A percentile compares a stretch with the other conserved stretches of the same genome.
phyloP scores from a whole-genome alignment of 1,139 yeast species.

The Yamadazyma conglobata region DNA sequence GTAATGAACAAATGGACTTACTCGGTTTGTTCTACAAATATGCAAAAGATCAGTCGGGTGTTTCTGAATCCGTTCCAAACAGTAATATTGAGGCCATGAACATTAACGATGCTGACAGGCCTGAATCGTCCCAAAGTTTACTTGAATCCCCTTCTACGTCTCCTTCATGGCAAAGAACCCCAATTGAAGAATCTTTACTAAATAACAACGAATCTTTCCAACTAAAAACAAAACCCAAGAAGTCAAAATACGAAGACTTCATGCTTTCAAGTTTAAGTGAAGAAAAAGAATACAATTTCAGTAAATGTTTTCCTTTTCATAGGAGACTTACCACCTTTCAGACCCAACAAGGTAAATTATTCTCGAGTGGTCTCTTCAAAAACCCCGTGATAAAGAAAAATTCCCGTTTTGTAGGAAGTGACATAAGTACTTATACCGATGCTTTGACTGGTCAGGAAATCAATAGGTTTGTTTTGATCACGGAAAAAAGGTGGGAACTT shows the following conservation, averaged over 20 bases:
- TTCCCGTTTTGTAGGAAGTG: conserved; percentile 50
- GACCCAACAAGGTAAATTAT: conserved; percentile 56
- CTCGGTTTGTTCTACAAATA: conserved; percentile 38
- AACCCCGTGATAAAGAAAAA: conserved; percentile 40
- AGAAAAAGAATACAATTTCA: conserved; percentile 61
- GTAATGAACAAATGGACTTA: conserved; percentile 35
- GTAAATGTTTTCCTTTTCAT: conserved; percentile 80
- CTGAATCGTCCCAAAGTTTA: conserved; percentile 1
- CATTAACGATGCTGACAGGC: background rate
- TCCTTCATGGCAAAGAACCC: conserved; percentile 13
- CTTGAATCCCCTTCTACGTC: conserved; percentile 14
- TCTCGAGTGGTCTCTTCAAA: conserved; percentile 33
- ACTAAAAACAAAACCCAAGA: conserved; percentile 6
- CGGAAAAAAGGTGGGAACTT: conserved; percentile 71
- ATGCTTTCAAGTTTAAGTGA: conserved; percentile 30
- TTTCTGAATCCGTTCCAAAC: conserved; percentile 3
- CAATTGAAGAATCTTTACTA: conserved; percentile 1
- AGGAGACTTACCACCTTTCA: conserved; percentile 62
- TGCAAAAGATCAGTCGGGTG: conserved; percentile 30
- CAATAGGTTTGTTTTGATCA: conserved; percentile 59
- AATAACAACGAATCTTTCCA: conserved; percentile 2
- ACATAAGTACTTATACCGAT: conserved; percentile 49
- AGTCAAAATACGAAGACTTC: conserved; percentile 19
- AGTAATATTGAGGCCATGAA: conserved; percentile 3
- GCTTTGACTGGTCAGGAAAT: conserved; percentile 41